Evolutionary conservation across 2,329 filamentous ascomycete genomes (phyloP).

Genomic region (Cercospora janseana): DNA sequence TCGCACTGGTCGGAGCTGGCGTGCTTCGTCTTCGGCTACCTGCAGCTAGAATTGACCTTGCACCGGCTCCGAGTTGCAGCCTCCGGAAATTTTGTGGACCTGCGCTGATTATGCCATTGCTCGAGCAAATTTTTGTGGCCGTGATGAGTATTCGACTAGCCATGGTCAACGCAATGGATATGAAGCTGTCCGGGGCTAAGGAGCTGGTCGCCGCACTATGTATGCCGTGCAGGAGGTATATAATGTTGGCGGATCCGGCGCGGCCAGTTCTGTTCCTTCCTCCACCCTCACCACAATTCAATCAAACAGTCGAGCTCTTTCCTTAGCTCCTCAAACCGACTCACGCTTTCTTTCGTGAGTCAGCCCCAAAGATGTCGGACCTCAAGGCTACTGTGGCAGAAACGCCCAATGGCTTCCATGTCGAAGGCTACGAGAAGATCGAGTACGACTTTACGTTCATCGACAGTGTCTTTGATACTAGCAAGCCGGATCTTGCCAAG

Average conservation of each 20-base stretch:
- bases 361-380: constrained; percentile 59
- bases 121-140: constrained; percentile 13
- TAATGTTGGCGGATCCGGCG: constrained; percentile 7
- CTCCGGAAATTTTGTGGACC: constrained; percentile 17
- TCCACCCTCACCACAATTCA: constrained; percentile 1
- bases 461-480: constrained; percentile 63
- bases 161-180: constrained; percentile 6
- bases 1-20: constrained; percentile 11
- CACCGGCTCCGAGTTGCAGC: constrained; percentile 8
- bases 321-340: constrained; percentile 12
- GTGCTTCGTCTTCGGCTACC: constrained; percentile 13
- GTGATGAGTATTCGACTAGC: constrained; percentile 10
- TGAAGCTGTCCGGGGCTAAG: background rate
- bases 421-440: constrained; percentile 73
- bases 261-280: background rate
- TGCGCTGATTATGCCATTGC: constrained; percentile 11
- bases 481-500: constrained; percentile 61
- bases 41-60: constrained; percentile 16
- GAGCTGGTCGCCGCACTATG: constrained; percentile 1
- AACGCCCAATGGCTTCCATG: constrained; percentile 65
- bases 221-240: constrained; percentile 11
- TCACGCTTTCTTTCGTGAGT: constrained; percentile 12
- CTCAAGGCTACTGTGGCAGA: constrained; percentile 64
- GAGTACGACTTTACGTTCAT: constrained; percentile 73
- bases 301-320: constrained; percentile 18